Base-by-base conservation (phyloP, 2,329 filamentous ascomycete species). In the Biscogniauxia mediterranea region DNA sequence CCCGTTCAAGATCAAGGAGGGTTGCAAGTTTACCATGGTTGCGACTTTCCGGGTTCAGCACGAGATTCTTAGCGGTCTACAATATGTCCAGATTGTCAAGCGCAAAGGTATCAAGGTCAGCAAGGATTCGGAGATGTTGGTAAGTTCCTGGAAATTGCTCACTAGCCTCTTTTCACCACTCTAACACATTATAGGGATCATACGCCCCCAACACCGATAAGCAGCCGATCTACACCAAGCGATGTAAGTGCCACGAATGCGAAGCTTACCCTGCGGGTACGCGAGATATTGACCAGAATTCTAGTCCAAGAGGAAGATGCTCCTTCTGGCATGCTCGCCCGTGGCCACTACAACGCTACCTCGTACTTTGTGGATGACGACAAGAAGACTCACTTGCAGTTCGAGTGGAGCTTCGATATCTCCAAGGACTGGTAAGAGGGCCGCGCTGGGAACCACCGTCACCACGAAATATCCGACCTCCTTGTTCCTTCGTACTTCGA, bases 91-190 rank as follows among this genome's bases (percentile, higher is more conserved):
- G 80, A 85, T 93, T 50, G 91, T 97, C 65, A 96, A 95, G 85
- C 85, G 93, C 70, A 93, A 93, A 83, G 91, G 91, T 58, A 84
- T 98, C 75, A 87, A 86, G 62, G 87, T 94, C 64, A 91, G 90
- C 81, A 99, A 97, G 86, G 90, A 95, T 73, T 91, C 96, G 71
- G 94, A 98, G 82, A 99, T 99, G 95, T 90, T 99, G 85, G 93
- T 95, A 78, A 73, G 89, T 83, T 51, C 8, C 46, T 58, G 20
- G 23, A 7, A 15, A 38, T 15, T 52, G 55, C 42, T 28, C 5
- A 8, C 25, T 15, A 52, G 49, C 9, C 3, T 54, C 55, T 26
- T 25, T 19, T 26, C 32, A 17, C 46, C 13, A 11, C 21, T 69
- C 28, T 78, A 57, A 79, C 65, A 46, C 54, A 8, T 26, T 51